Percentiles rank a stretch among this genome's conserved stretches.
Conservation (phyloP, 441 rosid genomes). For the Capsella rubella region DNA sequence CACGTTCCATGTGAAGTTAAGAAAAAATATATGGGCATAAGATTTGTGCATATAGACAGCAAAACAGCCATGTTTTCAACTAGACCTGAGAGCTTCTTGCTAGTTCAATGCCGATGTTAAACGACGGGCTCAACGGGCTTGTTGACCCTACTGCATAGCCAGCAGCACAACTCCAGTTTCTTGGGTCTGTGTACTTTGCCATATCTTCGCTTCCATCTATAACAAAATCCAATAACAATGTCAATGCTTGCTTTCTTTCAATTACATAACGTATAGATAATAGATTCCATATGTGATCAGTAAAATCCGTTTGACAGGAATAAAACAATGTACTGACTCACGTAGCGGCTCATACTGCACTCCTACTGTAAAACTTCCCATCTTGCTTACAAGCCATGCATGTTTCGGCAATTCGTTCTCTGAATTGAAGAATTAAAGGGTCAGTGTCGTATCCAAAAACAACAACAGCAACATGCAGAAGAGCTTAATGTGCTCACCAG, state of each 20-base stretch:
- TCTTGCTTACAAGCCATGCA: constrained; percentile 93
- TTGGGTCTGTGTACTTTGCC: constrained; percentile 58
- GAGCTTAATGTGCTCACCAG: constrained; percentile 48
- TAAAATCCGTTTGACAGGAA: not conserved
- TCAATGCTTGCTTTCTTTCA: constrained; percentile 29
- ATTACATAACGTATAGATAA: not conserved
- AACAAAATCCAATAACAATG: constrained; percentile 16
- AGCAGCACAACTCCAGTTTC: constrained; percentile 91
- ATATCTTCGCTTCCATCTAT: constrained; percentile 66
- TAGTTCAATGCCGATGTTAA: constrained; percentile 88
- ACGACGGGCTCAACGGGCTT: constrained; percentile 91
- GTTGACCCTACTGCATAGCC: constrained; percentile 88
- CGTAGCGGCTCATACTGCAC: constrained; percentile 83
- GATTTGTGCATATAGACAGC: not conserved
- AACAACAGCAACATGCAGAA: not conserved
- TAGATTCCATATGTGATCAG: constrained; percentile 6
- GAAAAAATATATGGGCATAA: not conserved
- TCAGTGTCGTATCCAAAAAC: not conserved
- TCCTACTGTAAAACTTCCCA: constrained; percentile 85
- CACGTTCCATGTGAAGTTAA: not conserved
- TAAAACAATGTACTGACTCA: constrained; percentile 48
- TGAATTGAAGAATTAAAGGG: constrained; percentile 39
- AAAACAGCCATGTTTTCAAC: constrained; percentile 3
- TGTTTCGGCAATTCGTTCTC: constrained; percentile 68
- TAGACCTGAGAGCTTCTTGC: constrained; percentile 79